Base-by-base conservation (phyloP, 768 basidiomycete species). In the Boletus sp. region DNA sequence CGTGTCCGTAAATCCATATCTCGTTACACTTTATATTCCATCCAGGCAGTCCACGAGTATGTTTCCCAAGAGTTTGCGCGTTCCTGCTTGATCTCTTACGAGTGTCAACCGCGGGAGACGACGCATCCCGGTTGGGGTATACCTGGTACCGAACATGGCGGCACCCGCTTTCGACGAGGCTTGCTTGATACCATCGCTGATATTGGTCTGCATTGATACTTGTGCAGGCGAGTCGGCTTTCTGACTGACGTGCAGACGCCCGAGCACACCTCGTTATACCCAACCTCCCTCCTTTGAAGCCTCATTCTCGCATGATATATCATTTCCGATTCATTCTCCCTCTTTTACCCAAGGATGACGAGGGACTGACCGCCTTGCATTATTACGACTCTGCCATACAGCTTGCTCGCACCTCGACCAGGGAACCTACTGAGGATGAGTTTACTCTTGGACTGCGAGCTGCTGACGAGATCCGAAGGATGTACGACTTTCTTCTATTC, bases 361-460 rank as follows among this genome's bases (percentile, higher is more conserved):
- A 84, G 42, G 83, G 83, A n/a, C 69, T 88, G 44, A 81, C 88
- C 14, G 75, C 82, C 0, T 67, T 91, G 51, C 86, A 90, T 67
- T 85, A 85, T 61, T 91, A 88, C 63, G 89, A 91, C 62, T 83
- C 87, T 45, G 85, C 82, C 1, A 79, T 91, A 46, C 88, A 91
- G 65, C 74, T 88, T 11, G 88, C 83, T 25, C 79, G 87, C 19
- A 82, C 84, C 47, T 78, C 81, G 2, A 73, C 74, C 4, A 70
- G 73, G 41, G 87, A 87, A 61, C 80, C 85, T 38, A 81, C 79
- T 0, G 86, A 88, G 65, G 76, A 74, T 34, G 90, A 91, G 69
- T 91, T 84, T 64, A 73, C 78, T 46, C 63, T 78, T 3, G 89
- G 87, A 7, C 77, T 88, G 61, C 70, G 71, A 32, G 87, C 86